A percentile compares a stretch with the other conserved stretches of the same genome.
Evolutionary conservation across 2,329 filamentous ascomycete species (phyloP).

Genomic region (Ascomycota sp.): DNA sequence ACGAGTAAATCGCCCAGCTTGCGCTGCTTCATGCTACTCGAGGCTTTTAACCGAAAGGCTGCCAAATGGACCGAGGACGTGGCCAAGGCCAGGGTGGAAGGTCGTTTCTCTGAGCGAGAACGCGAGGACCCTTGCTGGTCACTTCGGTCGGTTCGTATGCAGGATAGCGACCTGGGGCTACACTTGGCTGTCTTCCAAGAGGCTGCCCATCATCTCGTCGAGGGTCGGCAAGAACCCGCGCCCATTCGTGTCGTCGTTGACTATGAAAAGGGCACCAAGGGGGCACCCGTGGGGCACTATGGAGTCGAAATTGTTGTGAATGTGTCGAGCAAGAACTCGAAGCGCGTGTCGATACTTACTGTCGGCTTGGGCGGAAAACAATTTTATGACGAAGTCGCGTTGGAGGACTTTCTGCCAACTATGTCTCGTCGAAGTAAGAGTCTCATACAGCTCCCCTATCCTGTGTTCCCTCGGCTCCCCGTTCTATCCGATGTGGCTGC

Average conservation of each 20-base stretch:
- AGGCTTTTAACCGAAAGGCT: slow-evolving; percentile 59
- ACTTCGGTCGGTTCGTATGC: slow-evolving; percentile 46
- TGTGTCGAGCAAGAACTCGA: slow-evolving; percentile 32
- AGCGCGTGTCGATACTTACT: slow-evolving; percentile 27
- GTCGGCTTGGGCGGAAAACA: slow-evolving; percentile 47
- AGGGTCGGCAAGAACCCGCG: slow-evolving; percentile 46
- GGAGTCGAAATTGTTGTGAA: slow-evolving; percentile 53
- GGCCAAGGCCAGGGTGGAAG: slow-evolving; percentile 68
- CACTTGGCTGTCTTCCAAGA: slow-evolving; percentile 57
- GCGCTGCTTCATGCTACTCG: slow-evolving; percentile 51
- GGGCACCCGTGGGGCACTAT: slow-evolving; percentile 43
- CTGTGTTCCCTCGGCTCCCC: not conserved
- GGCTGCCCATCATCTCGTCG: slow-evolving; percentile 36
- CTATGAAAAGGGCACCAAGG: slow-evolving; percentile 43
- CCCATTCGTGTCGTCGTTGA: slow-evolving; percentile 56
- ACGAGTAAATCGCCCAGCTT: slow-evolving; percentile 31
- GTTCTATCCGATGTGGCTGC: not conserved
- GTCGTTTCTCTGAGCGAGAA: slow-evolving; percentile 64
- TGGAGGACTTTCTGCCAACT: slow-evolving; percentile 54
- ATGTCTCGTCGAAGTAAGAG: slow-evolving; percentile 51
- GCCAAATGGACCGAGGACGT: slow-evolving; percentile 66
- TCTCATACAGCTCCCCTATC: not conserved
- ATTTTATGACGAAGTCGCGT: slow-evolving; percentile 53
- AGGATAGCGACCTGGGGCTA: slow-evolving; percentile 36
- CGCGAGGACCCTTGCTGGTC: slow-evolving; percentile 68